Percentiles rank a stretch among this genome's conserved stretches.
Conservation (phyloP, 306 rosid species). For the Crotalaria pallida region DNA sequence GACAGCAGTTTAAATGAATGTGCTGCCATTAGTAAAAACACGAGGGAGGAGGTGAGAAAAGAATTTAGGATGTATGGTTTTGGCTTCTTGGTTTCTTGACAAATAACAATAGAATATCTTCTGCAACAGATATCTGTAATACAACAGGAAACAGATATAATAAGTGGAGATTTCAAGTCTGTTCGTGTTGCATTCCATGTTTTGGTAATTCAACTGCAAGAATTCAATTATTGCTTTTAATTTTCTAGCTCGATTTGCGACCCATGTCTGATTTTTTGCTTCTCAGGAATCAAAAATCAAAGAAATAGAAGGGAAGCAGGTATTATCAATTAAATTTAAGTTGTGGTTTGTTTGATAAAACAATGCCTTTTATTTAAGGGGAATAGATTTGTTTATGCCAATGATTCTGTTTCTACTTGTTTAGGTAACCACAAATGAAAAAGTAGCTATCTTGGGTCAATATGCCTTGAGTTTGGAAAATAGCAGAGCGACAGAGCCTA, state of each 20-base stretch:
- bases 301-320: slow-evolving; percentile 83
- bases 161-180: slow-evolving; percentile 37
- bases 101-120: background rate
- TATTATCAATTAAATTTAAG: slow-evolving; percentile 24
- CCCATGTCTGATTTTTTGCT: slow-evolving; percentile 16
- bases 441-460: slow-evolving; percentile 50
- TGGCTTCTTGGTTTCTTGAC: background rate
- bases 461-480: slow-evolving; percentile 42
- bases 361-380: background rate
- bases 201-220: slow-evolving; percentile 36
- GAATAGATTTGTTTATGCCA: slow-evolving; percentile 13
- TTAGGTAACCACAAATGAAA: slow-evolving; percentile 52
- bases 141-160: slow-evolving; percentile 32
- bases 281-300: slow-evolving; percentile 64
- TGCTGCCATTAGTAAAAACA: slow-evolving; percentile 35
- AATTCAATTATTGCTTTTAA: background rate
- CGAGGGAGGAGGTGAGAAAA: slow-evolving; percentile 53
- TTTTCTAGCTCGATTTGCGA: slow-evolving; percentile 6
- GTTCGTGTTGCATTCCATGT: slow-evolving; percentile 48
- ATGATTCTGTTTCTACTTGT: slow-evolving; percentile 20
- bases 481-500: slow-evolving; percentile 34
- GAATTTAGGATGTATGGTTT: background rate
- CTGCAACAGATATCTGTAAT: slow-evolving; percentile 43
- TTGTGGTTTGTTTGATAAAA: background rate
- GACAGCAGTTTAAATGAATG: slow-evolving; percentile 57